These are phyloP conservation scores for Cercospora sp. DNA, from an alignment of 2,329 filamentous ascomycete species.

Conservation along the genomic window DNA sequence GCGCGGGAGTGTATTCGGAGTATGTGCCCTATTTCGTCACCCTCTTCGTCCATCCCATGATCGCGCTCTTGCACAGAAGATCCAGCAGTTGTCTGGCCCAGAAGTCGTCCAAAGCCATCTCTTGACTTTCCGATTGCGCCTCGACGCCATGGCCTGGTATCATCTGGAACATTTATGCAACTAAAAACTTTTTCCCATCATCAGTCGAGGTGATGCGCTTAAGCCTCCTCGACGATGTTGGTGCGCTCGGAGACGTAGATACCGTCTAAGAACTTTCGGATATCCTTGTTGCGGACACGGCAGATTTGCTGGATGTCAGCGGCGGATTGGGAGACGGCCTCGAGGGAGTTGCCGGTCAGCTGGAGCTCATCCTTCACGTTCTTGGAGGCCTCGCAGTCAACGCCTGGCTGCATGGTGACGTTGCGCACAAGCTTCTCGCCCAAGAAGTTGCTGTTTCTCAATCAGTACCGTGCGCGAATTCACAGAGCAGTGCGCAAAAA, in stretches of 20 bases:
- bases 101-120: neutral
- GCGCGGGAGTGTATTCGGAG: conserved; percentile 9
- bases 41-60: neutral
- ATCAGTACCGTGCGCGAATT: conserved; percentile 20
- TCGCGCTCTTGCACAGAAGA: neutral
- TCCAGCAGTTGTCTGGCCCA: neutral
- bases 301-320: conserved; percentile 99
- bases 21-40: conserved; percentile 9
- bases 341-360: conserved; percentile 89
- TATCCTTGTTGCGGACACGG: conserved; percentile 99
- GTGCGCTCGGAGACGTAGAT: conserved; percentile 99
- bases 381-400: conserved; percentile 86
- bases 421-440: conserved; percentile 99
- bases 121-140: conserved; percentile 6
- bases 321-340: conserved; percentile 95
- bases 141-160: conserved; percentile 16
- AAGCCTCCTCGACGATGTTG: conserved; percentile 63
- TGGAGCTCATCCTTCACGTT: conserved; percentile 97
- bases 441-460: conserved; percentile 78
- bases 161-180: conserved; percentile 8
- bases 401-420: conserved; percentile 84
- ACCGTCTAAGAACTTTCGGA: conserved; percentile 99
- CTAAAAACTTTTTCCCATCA: conserved; percentile 6
- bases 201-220: neutral
- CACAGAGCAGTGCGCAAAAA: conserved; percentile 23